A percentile compares a stretch with the other conserved stretches of the same genome.
Evolutionary conservation across 1,284 basidiomycete genomes (phyloP).

Genomic region (Microstroma glucosiphilum): DNA sequence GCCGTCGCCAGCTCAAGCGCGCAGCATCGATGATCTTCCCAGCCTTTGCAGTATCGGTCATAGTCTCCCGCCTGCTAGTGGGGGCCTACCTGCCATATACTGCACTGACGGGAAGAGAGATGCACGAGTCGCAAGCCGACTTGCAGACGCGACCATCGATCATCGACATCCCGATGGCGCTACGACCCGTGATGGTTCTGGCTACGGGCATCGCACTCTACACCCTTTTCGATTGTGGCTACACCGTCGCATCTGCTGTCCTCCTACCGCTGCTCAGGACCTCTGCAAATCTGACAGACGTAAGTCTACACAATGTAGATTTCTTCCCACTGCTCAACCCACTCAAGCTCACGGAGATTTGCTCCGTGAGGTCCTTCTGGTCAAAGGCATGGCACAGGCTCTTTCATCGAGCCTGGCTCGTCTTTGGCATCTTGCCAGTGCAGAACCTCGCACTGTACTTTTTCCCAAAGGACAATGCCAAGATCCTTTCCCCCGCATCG

Average conservation of each 20-base stretch:
- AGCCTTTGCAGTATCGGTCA: conserved; percentile 19
- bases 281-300: neutral
- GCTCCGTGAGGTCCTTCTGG: conserved; percentile 26
- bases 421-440: conserved; percentile 30
- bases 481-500: conserved; percentile 11
- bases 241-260: conserved; percentile 26
- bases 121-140: neutral
- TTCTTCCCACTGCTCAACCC: conserved; percentile 35
- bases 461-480: conserved; percentile 7
- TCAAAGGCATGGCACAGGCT: conserved; percentile 28
- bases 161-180: conserved; percentile 17
- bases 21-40: conserved; percentile 26
- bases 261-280: conserved; percentile 23
- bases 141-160: conserved; percentile 20
- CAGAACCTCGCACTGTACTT: conserved; percentile 21
- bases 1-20: conserved; percentile 21
- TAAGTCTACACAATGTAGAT: conserved; percentile 25
- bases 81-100: neutral
- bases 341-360: conserved; percentile 20
- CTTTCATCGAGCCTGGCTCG: conserved; percentile 26
- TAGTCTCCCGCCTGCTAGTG: conserved; percentile 15
- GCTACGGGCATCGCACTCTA: conserved; percentile 30
- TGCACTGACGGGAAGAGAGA: conserved; percentile 8
- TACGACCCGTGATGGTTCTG: conserved; percentile 22
- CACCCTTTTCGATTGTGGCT: conserved; percentile 33